Evolutionary conservation across 2,329 filamentous ascomycete species (phyloP), one percentile per base, ranked within the genome.

Genomic region (Colletotrichum viniferum): DNA sequence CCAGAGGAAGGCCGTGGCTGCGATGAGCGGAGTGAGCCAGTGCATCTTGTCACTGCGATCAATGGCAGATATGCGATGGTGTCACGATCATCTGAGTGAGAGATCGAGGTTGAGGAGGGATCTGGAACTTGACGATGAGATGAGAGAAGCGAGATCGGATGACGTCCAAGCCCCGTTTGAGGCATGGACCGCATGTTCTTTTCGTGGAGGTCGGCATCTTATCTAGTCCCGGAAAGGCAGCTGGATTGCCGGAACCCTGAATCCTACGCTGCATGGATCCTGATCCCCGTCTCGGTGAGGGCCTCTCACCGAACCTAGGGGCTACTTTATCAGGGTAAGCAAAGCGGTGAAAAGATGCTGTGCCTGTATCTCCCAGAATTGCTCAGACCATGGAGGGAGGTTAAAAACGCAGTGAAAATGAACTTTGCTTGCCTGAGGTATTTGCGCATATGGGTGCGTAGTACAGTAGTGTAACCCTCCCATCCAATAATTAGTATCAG

Each of bases 181-280:
- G 24, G 24, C 32, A 71, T 58, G 55, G 38, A 30, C 10, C 13
- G n/a, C 16, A 21, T 7, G 30, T 30, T 48, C 43, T 13, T 4
- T 24, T 43, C 26, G 34, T 26, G 32, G 62, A n/a, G 12, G 32
- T 48, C 21, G 26, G 7, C 55, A 38, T 61, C 55, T 63, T 30
- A 58, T 73, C 73, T 75, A 75, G 32, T 56, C 73, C 69, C 56
- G 60, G 70, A 76, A 76, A 70, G 65, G 74, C 26, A 76, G 71
- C 71, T 76, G 10, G 65, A 12, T 61, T 18, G 32, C 52, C 34
- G 48, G 8, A 74, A 61, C 58, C 60, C 34, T 74, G 70, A 26
- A 62, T 73, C 34, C 64, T 56, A 65, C 64, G 43, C 48, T 76
- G 70, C 70, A 74, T 48, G 73, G 69, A 68, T 68, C 69, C 38